phyloP scores from a whole-genome alignment of 2,329 filamentous ascomycete species.

The Verticillium zaregamsianum region DNA sequence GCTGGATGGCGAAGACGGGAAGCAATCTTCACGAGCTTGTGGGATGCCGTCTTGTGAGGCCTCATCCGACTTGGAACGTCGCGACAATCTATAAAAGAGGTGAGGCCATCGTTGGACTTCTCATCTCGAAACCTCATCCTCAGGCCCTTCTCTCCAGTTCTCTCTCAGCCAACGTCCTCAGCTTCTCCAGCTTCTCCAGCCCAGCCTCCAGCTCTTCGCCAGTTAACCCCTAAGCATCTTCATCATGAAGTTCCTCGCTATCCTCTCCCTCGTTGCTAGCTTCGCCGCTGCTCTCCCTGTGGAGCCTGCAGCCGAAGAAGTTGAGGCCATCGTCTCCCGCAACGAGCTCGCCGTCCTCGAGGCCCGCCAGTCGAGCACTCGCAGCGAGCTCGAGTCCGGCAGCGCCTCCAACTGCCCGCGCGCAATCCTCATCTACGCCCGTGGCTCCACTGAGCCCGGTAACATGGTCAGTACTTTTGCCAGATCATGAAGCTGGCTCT shows the following conservation, averaged over 20 bases:
- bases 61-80: background rate
- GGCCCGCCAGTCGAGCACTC: constrained; percentile 16
- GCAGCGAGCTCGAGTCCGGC: constrained; percentile 23
- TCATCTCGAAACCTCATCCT: background rate
- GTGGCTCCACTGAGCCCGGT: constrained; percentile 32
- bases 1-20: background rate
- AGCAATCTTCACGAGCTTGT: background rate
- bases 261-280: constrained; percentile 10
- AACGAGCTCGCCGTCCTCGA: background rate
- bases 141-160: background rate
- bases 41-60: background rate
- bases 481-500: too few species aligned
- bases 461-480: constrained; percentile 26
- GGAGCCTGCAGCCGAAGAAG: constrained; percentile 3
- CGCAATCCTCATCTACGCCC: constrained; percentile 34
- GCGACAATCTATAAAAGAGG: background rate
- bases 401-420: constrained; percentile 24
- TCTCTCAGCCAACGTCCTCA: background rate
- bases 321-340: constrained; percentile 3
- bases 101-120: background rate
- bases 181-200: background rate
- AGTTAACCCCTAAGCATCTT: background rate
- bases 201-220: background rate
- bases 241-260: constrained; percentile 17
- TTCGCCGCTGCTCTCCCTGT: constrained; percentile 12